Evolutionary conservation across 495 filamentous ascomycete genomes (phyloP), one percentile per base, ranked within the genome.

Genomic region (Chaetomidium leptoderma): DNA sequence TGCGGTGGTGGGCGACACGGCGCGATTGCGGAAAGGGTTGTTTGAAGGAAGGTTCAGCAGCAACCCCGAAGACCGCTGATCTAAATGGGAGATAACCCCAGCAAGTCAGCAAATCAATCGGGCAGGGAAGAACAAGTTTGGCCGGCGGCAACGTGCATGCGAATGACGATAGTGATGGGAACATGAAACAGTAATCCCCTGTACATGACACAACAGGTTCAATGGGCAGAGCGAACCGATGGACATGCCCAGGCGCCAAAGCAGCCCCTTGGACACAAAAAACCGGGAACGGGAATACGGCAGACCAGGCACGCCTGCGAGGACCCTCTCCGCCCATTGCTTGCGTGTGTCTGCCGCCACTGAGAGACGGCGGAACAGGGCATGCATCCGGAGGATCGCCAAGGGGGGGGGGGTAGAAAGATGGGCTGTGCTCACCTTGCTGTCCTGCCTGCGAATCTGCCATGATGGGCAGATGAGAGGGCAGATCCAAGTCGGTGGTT

Each of bases 11-110:
- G 90, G 91, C 56, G 92, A 93, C 8, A 81, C 75, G 44, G 89
- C 86, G 63, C 88, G 87, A 72, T 95, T 95, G 77, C 93, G 87
- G 71, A 98, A 98, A n/a, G 93, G 93, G 67, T 98, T 98, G 79
- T 97, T 97, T 61, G 93, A 97, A 58, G 84, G 82, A 66, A 93
- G 80, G 66, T 85, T 87, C 69, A 84, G 74, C 14, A 79, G 68
- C 66, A 81, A 70, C 45, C 77, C 78, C 35, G 81, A 71, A 49
- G 82, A 76, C 63, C 64, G 70, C 58, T 64, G 71, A 64, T 72
- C 72, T 73, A 70, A 67, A 67, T 62, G 24, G 33, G 49, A 59
- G 58, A 58, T 53, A 68, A 68, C 62, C 54, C 58, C 63, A 53
- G 49, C 36, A 65, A 23, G 71, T 75, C 69, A 75, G 75, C 62